Base-by-base conservation (phyloP, 208 protist species). In the Trypanosoma mega region DNA sequence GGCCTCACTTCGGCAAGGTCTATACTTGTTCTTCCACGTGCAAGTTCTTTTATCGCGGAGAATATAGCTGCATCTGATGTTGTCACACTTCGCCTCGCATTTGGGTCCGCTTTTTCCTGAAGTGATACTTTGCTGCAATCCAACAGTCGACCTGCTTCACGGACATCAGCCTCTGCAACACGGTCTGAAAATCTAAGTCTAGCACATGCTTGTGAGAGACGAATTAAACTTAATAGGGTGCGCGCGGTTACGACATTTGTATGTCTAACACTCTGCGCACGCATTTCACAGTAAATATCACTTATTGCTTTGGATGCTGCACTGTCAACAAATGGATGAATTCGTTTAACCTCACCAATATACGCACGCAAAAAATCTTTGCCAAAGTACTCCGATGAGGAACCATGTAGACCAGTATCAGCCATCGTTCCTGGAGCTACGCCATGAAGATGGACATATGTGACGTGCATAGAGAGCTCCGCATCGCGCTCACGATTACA, bases 381-480 rank as follows among this genome's bases (percentile, higher is more conserved):
- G 20, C 75, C 77, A 68, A 94, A 94, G 63, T 92, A 92, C 57
- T 92, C 85, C 14, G 58, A 74, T 2, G 74, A 76, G 31, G 72
- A 68, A 9, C 76, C 78, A 20, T 72, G 36, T 20, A 79, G 62
- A 8, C 61, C 68, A 55, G 60, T 64, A 61, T 89, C 78, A 0
- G 76, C 63, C 11, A 82, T 63, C 9, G 65, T 80, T n/a, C 79
- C 81, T 45, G 87, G 85, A 7, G 80, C 87, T 4, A 90, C 79
- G 20, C 81, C 80, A 48, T 93, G 76, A 14, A 92, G 57, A 63
- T 97, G 92, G 33, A 97, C 87, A 41, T 87, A 71, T 11, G 90
- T 95, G 37, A 98, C 88, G 64, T 98, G 97, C 75, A 97, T 78
- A 14, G 98, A 98, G 12, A 99, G 81, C 39, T 89, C 64, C n/a